Evolutionary conservation across 768 basidiomycete genomes (phyloP).

Genomic region (Rhodotorula diobovata): DNA sequence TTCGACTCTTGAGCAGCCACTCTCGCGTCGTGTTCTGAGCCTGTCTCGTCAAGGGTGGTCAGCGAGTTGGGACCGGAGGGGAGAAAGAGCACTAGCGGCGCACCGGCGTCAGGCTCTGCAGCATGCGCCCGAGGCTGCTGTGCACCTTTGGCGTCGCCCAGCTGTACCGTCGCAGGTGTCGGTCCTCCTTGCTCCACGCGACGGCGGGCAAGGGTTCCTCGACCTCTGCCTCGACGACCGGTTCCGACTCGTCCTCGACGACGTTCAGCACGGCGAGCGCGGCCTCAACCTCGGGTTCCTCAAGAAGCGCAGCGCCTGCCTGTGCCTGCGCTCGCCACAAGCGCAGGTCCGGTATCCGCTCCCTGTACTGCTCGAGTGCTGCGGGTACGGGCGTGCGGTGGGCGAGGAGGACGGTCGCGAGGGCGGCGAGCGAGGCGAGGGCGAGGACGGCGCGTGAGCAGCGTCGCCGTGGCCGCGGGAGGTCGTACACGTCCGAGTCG

Average conservation of each 20-base stretch:
- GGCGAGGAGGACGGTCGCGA: not conserved
- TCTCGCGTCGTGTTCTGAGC: slow-evolving; percentile 2
- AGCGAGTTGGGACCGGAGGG: not conserved
- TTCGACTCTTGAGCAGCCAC: slow-evolving; percentile 13
- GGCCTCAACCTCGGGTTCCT: not conserved
- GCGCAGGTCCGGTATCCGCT: not conserved
- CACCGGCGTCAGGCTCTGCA: not conserved
- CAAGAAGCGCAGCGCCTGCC: no score
- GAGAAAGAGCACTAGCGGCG: not conserved
- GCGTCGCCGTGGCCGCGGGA: not conserved
- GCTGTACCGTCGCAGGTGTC: slow-evolving; percentile 11
- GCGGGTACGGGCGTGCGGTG: not conserved
- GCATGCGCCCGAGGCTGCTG: not conserved
- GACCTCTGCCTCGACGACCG: not conserved
- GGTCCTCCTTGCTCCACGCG: slow-evolving; percentile 20
- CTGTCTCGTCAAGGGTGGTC: not conserved
- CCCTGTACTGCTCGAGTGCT: not conserved
- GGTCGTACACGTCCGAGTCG: not conserved
- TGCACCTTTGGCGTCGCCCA: slow-evolving; percentile 19
- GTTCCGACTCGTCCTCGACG: not conserved
- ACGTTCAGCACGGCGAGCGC: not conserved
- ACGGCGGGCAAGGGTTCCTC: not conserved
- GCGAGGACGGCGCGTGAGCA: not conserved
- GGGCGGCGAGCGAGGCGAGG: not conserved
- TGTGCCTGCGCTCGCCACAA: not conserved